Percentiles rank a stretch among this genome's conserved stretches.
These are phyloP conservation scores for Aureobasidium sp. DNA, from an alignment of 2,329 filamentous ascomycete species.

Conservation along the genomic window DNA sequence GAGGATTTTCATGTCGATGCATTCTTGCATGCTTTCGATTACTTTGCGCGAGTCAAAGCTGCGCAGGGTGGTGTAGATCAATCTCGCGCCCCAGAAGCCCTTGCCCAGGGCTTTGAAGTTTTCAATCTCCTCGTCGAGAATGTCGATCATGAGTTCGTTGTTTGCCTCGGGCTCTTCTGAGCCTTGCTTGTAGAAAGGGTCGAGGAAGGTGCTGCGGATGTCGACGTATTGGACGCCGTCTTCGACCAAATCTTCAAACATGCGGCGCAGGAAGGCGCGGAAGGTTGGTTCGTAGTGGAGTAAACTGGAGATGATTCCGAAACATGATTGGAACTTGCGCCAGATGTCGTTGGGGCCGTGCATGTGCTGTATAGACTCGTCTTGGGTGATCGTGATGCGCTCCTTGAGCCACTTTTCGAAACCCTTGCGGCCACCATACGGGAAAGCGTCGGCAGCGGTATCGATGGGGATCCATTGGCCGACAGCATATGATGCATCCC, in stretches of 20 bases:
- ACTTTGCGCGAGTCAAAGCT: slow-evolving; percentile 55
- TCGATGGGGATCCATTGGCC: slow-evolving; percentile 51
- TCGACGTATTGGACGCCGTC: slow-evolving; percentile 86
- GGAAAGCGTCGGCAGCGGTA: slow-evolving; percentile 64
- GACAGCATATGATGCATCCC: slow-evolving; percentile 55
- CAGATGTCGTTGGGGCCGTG: slow-evolving; percentile 78
- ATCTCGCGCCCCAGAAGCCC: slow-evolving; percentile 73
- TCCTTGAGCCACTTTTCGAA: slow-evolving; percentile 72
- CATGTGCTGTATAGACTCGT: slow-evolving; percentile 70
- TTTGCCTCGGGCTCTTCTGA: slow-evolving; percentile 58
- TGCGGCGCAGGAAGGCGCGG: slow-evolving; percentile 61
- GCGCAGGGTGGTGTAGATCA: slow-evolving; percentile 77
- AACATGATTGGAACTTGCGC: slow-evolving; percentile 74
- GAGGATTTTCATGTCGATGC: slow-evolving; percentile 70
- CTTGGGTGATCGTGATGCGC: slow-evolving; percentile 61
- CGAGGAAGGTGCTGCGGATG: slow-evolving; percentile 65
- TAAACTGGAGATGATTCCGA: slow-evolving; percentile 63
- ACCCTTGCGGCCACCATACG: slow-evolving; percentile 58
- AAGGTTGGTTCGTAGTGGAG: slow-evolving; percentile 89
- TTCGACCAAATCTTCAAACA: slow-evolving; percentile 63
- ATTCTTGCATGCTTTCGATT: slow-evolving; percentile 76
- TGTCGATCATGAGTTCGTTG: slow-evolving; percentile 60
- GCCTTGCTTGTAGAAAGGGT: slow-evolving; percentile 59
- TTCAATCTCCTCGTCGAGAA: slow-evolving; percentile 69
- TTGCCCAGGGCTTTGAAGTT: slow-evolving; percentile 61